Conservation (phyloP, 1,284 basidiomycete species). For the Mycena citricolor region DNA sequence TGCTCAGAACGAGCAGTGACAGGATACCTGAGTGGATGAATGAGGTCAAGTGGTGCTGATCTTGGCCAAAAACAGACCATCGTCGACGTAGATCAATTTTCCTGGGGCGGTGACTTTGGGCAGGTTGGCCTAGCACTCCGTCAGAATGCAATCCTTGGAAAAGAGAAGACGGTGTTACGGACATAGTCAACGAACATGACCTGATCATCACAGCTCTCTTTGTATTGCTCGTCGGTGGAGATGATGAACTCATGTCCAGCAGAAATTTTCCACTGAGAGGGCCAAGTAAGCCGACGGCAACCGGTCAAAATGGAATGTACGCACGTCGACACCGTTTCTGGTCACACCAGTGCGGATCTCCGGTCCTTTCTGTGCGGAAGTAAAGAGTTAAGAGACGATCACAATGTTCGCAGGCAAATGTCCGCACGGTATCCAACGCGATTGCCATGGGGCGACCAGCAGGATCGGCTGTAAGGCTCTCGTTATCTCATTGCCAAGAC, state of each 20-base stretch:
- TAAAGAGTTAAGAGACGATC: conserved; percentile 8
- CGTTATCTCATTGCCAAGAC: conserved; percentile 4
- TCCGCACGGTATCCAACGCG: conserved; percentile 88
- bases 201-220: conserved; percentile 79
- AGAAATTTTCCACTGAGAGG: conserved; percentile 55
- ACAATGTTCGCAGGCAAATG: conserved; percentile 11
- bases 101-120: conserved; percentile 94
- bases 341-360: conserved; percentile 99
- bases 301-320: conserved; percentile 36
- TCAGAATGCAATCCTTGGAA: conserved; percentile 18
- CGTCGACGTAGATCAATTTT: conserved; percentile 96
- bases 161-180: conserved; percentile 33
- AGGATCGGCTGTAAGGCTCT: conserved; percentile 49
- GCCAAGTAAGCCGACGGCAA: not conserved
- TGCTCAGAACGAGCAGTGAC: conserved; percentile 87
- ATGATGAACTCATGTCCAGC: conserved; percentile 96
- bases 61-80: too few relatives aligned
- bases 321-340: conserved; percentile 81
- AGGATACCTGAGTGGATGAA: conserved; percentile 68
- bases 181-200: conserved; percentile 91
- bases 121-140: conserved; percentile 70
- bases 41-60: too few relatives aligned
- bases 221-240: conserved; percentile 83
- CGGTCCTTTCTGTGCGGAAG: conserved; percentile 82
- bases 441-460: conserved; percentile 92